Evolutionary conservation across 441 rosid genomes (phyloP), one percentile per base, ranked within the genome.

Genomic region (Eruca vesicaria): DNA sequence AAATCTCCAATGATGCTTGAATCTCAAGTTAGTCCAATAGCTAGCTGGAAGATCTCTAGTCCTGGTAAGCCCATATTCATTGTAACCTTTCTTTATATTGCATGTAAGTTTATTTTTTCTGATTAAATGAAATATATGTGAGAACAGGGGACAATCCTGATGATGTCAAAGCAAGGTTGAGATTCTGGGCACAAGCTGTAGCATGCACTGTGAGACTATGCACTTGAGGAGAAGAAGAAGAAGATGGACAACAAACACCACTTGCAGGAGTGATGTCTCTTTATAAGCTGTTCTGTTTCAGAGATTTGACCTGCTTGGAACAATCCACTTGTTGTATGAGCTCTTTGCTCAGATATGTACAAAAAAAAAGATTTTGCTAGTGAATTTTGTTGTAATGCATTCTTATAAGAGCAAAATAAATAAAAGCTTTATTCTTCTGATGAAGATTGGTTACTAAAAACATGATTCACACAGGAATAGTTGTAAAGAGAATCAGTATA

Each of bases 41-140:
- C 97, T 55, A 94, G 81, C 69, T 94, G 98, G 98, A 90, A 89
- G 91, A 91, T 94, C 85, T 94, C 97, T 61, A 88, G 96, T 75
- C 97, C 98, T 73, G 97, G 98, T 91, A 61, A 84, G 84, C 33
- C n/a, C n/a, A n/a, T n/a, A n/a, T n/a, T n/a, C n/a, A n/a, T n/a
- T n/a, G n/a, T n/a, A n/a, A n/a, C n/a, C n/a, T n/a, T n/a, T n/a
- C n/a, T n/a, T n/a, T n/a, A n/a, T n/a, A n/a, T n/a, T n/a, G n/a
- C n/a, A n/a, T n/a, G n/a, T n/a, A n/a, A n/a, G n/a, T n/a, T n/a
- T n/a, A n/a, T n/a, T n/a, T 56, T 61, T 77, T 19, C 67, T 48
- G 7, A 19, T 43, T 2, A 12, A 12, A 6, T 16, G 73, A 29
- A 7, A 28, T 69, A 21, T 43, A 3, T 63, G 16, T 60, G n/a